A percentile compares a stretch with the other conserved stretches of the same genome.
Conservation (phyloP, 2,329 filamentous ascomycete species). For the Orbilia quercus region DNA sequence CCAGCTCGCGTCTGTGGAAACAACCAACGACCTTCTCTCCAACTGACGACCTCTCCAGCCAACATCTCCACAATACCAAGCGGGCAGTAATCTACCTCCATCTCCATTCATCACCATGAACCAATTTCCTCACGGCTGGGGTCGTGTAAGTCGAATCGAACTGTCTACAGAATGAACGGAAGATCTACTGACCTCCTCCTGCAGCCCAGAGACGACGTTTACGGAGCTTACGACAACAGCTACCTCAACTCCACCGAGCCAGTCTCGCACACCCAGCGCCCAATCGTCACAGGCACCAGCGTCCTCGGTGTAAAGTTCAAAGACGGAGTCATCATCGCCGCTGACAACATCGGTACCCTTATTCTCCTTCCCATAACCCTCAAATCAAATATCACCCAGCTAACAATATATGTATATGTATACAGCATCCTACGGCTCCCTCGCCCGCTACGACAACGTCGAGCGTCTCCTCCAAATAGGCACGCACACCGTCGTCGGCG, state of each 20-base stretch:
- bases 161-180: conserved; percentile 14
- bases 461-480: conserved; percentile 94
- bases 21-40: conserved; percentile 23
- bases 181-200: conserved; percentile 24
- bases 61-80: not conserved
- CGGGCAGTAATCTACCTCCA: conserved; percentile 57
- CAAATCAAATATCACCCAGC: conserved; percentile 10
- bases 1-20: conserved; percentile 48
- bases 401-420: conserved; percentile 8
- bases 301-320: conserved; percentile 96
- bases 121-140: conserved; percentile 78
- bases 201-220: conserved; percentile 96
- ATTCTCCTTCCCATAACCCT: not conserved
- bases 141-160: conserved; percentile 70
- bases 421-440: conserved; percentile 93
- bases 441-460: conserved; percentile 94
- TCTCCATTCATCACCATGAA: conserved; percentile 69
- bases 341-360: conserved; percentile 86
- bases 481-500: conserved; percentile 84
- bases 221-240: conserved; percentile 89
- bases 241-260: conserved; percentile 74
- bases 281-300: conserved; percentile 95
- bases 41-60: conserved; percentile 33
- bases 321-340: conserved; percentile 93
- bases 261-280: conserved; percentile 85